Evolutionary conservation across 73 alveolate species (phyloP).

Genomic region (Blepharisma stoltei): DNA sequence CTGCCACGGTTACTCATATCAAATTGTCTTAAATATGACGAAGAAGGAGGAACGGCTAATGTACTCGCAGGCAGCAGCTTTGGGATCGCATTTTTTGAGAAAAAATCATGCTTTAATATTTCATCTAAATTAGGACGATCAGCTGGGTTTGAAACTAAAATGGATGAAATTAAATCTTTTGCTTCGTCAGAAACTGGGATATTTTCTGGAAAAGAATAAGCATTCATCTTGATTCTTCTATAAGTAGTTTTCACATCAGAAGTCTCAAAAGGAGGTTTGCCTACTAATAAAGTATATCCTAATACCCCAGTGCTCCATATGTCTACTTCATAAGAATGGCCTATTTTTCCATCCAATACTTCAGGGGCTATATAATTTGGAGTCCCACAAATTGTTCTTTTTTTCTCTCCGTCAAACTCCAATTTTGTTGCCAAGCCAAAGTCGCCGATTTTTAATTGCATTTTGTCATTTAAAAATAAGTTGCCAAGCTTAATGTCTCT

Average conservation of each 20-base stretch:
- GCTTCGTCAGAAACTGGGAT: slow-evolving; percentile 86
- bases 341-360: slow-evolving; percentile 59
- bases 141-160: slow-evolving; percentile 73
- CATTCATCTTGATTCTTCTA: slow-evolving; percentile 46
- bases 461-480: slow-evolving; percentile 64
- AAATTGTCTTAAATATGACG: slow-evolving; percentile 77
- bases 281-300: slow-evolving; percentile 50
- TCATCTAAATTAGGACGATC: slow-evolving; percentile 50
- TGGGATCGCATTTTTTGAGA: slow-evolving; percentile 79
- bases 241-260: slow-evolving; percentile 47
- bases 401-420: slow-evolving; percentile 85
- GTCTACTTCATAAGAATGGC: slow-evolving; percentile 62
- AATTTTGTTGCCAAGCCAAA: slow-evolving; percentile 86
- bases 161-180: slow-evolving; percentile 71
- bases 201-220: slow-evolving; percentile 56
- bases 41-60: slow-evolving; percentile 89
- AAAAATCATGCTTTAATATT: slow-evolving; percentile 41
- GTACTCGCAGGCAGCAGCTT: slow-evolving; percentile 91
- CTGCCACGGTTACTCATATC: slow-evolving; percentile 22
- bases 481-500: slow-evolving; percentile 92
- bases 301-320: slow-evolving; percentile 58
- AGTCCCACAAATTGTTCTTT: slow-evolving; percentile 93
- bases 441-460: slow-evolving; percentile 87
- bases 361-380: slow-evolving; percentile 94
- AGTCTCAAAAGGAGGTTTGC: slow-evolving; percentile 65